Base-by-base conservation (phyloP, 2,329 filamentous ascomycete genomes). In the Pseudocercospora eumusae region DNA sequence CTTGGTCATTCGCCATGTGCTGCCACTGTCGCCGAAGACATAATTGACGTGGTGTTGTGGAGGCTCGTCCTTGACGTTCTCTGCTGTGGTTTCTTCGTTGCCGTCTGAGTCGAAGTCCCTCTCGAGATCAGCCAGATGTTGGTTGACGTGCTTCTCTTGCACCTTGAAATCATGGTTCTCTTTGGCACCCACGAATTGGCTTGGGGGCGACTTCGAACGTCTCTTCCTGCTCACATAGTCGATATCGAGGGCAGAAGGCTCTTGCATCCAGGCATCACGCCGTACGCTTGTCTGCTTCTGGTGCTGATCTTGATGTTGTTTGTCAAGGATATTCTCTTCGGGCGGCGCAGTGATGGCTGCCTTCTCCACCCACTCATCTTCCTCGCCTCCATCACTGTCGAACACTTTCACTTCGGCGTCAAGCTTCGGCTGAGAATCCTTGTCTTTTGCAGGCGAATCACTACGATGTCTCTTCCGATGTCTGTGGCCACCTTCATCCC, bases 1-100 rank as follows among this genome's bases (percentile, higher is more conserved):
- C 75, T 93, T 97, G 5, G 89, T 96, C 93, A 99, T 96, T 55
- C 96, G 88, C 95, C 96, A 99, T 70, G 92, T 86, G 13, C 93
- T 93, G 0, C 95, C 93, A 6, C 85, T 79, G 74, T 99, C 95
- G 18, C 96, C 95, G 75, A 99, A 96, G 0, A 80, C 90, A 73
- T 98, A 99, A 61, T 85, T 81, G 8, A 96, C 85, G 60, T 90
- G 84, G 57, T 86, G 81, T 49, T 86, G 78, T 0, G 82, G 79
- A 1, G 83, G 81, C 66, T 84, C 77, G 6, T 84, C 75, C 21
- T 82, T 78, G 9, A 85, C 74, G 13, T 66, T 68, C 1, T 55
- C 61, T 1, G 64, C 66, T 6, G 68, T 65, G 9, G 71, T 66
- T 11, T 85, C 81, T 27, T 85, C 83, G 1, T 82, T 66, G 56